Evolutionary conservation across 2,329 filamentous ascomycete species (phyloP), one percentile per base, ranked within the genome.

Genomic region (Fusarium staphyleae): DNA sequence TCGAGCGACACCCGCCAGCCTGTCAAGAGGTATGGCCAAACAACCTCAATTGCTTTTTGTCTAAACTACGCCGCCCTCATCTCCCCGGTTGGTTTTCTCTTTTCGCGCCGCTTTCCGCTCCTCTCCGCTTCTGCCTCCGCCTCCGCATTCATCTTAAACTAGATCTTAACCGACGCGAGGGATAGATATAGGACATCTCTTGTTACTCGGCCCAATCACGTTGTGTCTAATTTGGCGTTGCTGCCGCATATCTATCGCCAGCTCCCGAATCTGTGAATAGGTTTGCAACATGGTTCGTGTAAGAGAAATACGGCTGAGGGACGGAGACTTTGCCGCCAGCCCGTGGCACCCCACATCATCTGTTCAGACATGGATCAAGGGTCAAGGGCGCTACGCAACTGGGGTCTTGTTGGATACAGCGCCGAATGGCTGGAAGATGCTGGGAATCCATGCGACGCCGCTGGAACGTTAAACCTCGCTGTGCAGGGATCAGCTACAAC

Each of bases 231-330:
- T 57, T 62, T 39, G 55, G 35, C 28, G 19, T 51, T 43, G 48
- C 43, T 39, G 46, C 59, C 60, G 58, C 62, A 62, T 60, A 52
- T 66, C 55, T 63, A 58, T 67, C 63, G 57, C 59, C 64, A 57
- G 58, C 60, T 50, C 55, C 34, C 62, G 61, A 51, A 52, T 61
- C 57, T 62, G 46, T 56, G 57, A 65, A 64, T 59, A 37, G 65
- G 65, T 69, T 71, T 70, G 70, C 70, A 70, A 71, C 66, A 67
- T 66, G 60, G 56, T 69, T 72, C 63, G 68, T 71, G 70, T 72
- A 72, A 74, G 68, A 73, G 70, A 72, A 73, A 71, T 66, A 60
- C 54, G 48, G 48, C 48, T 47, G 19, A 57, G 41, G 57, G 36
- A 37, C 46, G 43, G 57, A 53, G 44, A 60, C 48, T 67, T 60